Evolutionary conservation across 345 rosid species (phyloP).

Genomic region (Lumnitzera littorea): DNA sequence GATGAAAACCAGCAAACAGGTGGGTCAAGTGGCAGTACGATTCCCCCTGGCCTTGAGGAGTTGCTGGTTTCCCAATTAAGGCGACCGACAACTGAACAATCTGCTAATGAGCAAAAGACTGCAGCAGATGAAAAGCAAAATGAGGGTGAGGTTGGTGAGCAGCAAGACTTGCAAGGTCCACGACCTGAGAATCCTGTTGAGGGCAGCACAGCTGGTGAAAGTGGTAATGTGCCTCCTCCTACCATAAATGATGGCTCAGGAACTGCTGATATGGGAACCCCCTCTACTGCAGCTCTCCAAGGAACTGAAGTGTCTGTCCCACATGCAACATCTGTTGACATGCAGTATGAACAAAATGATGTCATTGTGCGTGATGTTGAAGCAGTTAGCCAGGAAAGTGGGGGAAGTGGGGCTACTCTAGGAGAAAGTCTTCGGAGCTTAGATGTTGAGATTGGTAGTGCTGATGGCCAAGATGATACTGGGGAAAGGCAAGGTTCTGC

Average conservation of each 20-base stretch:
- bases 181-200: conserved; percentile 42
- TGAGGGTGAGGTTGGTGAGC: conserved; percentile 31
- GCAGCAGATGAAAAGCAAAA: conserved; percentile 37
- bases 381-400: conserved; percentile 95
- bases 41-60: conserved; percentile 92
- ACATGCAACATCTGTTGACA: conserved; percentile 61
- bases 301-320: conserved; percentile 25
- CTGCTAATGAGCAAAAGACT: conserved; percentile 41
- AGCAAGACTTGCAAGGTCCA: conserved; percentile 37
- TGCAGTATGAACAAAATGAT: conserved; percentile 93
- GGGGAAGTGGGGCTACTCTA: conserved; percentile 92
- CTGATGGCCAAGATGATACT: conserved; percentile 97
- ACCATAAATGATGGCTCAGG: conserved; percentile 34
- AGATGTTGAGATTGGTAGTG: conserved; percentile 98
- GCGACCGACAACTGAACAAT: conserved; percentile 53
- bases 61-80: conserved; percentile 83
- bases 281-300: conserved; percentile 35
- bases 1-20: conserved; percentile 75
- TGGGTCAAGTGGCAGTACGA: conserved; percentile 62
- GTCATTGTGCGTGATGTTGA: conserved; percentile 74
- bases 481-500: conserved; percentile 79
- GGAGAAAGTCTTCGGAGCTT: conserved; percentile 96
- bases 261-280: conserved; percentile 36
- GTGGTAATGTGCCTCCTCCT: conserved; percentile 30
- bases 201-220: conserved; percentile 37